Evolutionary conservation across 352 stramenopile genomes (phyloP).

Genomic region (Phytopythium helicoides): DNA sequence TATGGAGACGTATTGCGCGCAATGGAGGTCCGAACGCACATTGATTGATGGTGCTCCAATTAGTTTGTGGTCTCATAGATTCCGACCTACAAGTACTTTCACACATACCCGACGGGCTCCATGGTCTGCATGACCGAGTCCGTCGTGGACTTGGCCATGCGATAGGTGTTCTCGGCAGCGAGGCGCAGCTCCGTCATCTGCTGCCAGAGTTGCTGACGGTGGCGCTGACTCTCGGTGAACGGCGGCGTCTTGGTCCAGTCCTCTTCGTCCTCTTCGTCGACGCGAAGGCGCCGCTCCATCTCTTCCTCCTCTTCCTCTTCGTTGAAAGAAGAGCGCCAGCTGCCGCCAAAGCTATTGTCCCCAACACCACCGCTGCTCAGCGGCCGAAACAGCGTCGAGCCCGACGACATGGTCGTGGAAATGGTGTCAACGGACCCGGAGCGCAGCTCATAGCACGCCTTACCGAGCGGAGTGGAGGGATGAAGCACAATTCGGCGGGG

Average conservation of each 20-base stretch:
- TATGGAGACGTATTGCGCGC: too few relatives aligned
- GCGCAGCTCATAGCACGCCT: conserved; percentile 2
- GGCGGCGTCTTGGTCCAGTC: conserved; percentile 28
- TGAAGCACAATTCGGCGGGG: conserved; percentile 1
- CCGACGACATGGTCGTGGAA: conserved; percentile 3
- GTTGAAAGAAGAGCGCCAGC: conserved; percentile 18
- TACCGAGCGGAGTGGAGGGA: conserved; percentile 3
- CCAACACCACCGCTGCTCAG: not conserved
- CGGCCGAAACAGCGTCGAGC: conserved; percentile 4
- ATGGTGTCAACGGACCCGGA: conserved; percentile 6
- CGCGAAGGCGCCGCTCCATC: conserved; percentile 14
- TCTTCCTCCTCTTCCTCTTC: conserved; percentile 14
- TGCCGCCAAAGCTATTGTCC: conserved; percentile 8
- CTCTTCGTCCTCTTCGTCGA: conserved; percentile 29
- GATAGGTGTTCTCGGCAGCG: conserved; percentile 44
- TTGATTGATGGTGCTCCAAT: not conserved
- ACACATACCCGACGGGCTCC: conserved; percentile 3
- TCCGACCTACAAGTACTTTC: conserved; percentile 5
- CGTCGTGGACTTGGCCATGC: conserved; percentile 35
- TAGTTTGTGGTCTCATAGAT: not conserved
- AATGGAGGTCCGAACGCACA: too few relatives aligned
- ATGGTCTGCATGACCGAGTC: conserved; percentile 16
- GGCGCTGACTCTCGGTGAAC: conserved; percentile 25
- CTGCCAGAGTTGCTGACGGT: conserved; percentile 25
- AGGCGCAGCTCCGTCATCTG: conserved; percentile 45